phyloP scores from a whole-genome alignment of 768 basidiomycete species.

The Clathrus columnatus region DNA sequence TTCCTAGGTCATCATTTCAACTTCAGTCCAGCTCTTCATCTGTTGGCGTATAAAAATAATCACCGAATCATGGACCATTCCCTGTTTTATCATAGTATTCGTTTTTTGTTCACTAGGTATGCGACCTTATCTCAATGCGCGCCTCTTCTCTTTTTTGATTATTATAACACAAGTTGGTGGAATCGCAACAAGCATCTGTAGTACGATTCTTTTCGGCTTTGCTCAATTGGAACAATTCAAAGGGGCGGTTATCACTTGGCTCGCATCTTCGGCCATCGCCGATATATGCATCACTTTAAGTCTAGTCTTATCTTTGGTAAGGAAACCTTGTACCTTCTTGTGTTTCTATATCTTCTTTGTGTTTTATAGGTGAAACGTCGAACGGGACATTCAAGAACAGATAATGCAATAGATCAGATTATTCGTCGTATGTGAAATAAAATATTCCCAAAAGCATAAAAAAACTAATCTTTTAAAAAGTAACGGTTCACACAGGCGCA shows the following conservation, averaged over 20 bases:
- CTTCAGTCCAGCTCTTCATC: slow-evolving; percentile 33
- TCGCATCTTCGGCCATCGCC: background rate
- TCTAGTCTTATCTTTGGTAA: background rate
- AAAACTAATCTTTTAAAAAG: slow-evolving; percentile 5
- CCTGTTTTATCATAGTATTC: slow-evolving; percentile 23
- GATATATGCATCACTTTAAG: background rate
- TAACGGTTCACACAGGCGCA: slow-evolving; percentile 28
- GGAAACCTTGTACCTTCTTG: background rate
- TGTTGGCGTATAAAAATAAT: slow-evolving; percentile 33
- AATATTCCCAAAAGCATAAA: background rate
- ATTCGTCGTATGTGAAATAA: slow-evolving; percentile 9
- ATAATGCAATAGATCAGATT: background rate
- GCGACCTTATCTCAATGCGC: background rate
- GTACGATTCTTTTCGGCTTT: background rate
- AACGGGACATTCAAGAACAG: background rate
- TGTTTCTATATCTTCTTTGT: background rate
- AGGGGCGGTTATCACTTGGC: background rate
- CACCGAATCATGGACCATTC: slow-evolving; percentile 21
- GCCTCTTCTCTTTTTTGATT: background rate
- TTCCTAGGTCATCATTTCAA: slow-evolving; percentile 31
- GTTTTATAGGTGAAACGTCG: background rate
- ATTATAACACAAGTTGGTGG: background rate
- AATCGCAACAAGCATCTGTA: background rate
- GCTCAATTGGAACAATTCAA: background rate
- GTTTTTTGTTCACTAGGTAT: slow-evolving; percentile 26